Evolutionary conservation across 2,329 filamentous ascomycete species (phyloP).

Genomic region (Beauveria sp.): DNA sequence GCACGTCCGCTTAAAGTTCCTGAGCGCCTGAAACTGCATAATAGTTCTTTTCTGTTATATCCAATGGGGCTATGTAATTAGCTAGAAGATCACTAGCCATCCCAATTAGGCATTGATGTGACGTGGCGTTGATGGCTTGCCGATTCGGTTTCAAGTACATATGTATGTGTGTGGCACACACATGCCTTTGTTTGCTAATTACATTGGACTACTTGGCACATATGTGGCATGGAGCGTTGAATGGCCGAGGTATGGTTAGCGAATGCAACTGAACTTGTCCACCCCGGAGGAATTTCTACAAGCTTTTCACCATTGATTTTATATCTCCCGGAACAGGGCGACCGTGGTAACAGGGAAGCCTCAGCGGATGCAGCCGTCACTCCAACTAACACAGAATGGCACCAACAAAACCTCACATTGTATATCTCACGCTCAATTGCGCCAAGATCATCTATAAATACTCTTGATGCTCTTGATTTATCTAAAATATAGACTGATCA

Average conservation of each 20-base stretch:
- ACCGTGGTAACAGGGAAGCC: not conserved
- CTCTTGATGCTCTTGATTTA: not conserved
- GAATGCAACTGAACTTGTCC: not conserved
- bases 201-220: not conserved
- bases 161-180: constrained; percentile 3
- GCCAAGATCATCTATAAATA: not conserved
- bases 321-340: not conserved
- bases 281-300: not conserved
- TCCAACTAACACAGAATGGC: not conserved
- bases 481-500: not conserved
- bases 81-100: not conserved
- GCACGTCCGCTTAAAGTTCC: not conserved
- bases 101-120: not conserved
- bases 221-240: not conserved
- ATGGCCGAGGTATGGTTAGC: not conserved
- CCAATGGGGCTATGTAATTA: too few species aligned
- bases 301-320: not conserved
- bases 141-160: not conserved
- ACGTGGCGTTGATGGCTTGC: not conserved
- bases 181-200: not conserved
- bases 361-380: not conserved
- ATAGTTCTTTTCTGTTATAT: too few species aligned
- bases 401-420: not conserved
- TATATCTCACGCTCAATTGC: not conserved
- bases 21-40: not conserved